phyloP scores from a whole-genome alignment of 129 eudicot genomes.

The Arctium minus region DNA sequence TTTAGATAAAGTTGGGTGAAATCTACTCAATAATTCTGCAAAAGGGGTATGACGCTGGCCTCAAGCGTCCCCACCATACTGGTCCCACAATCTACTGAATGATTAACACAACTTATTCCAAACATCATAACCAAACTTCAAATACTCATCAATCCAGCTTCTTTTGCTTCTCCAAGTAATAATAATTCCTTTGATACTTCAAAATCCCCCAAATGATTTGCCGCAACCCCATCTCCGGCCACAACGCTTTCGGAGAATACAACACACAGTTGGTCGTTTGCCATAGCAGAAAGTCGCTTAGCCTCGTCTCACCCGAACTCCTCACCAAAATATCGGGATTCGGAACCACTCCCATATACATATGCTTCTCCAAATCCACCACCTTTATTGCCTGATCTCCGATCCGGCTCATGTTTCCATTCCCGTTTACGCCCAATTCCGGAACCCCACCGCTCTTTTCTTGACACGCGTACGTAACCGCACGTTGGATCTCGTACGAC shows the following conservation, averaged over 20 bases:
- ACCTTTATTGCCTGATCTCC: background rate
- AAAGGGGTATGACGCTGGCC: background rate
- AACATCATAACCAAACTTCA: background rate
- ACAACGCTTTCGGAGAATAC: constrained; percentile 46
- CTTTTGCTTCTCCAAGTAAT: constrained; percentile 36
- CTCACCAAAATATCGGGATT: constrained; percentile 50
- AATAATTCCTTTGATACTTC: constrained; percentile 29
- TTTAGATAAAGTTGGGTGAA: background rate
- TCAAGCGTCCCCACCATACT: background rate
- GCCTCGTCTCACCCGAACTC: constrained; percentile 52
- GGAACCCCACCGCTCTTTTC: constrained; percentile 18
- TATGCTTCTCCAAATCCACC: constrained; percentile 36
- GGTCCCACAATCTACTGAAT: too few species aligned
- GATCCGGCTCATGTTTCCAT: constrained; percentile 2
- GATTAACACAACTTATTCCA: background rate
- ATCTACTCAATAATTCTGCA: background rate
- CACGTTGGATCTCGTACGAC: constrained; percentile 47
- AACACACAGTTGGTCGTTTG: constrained; percentile 36
- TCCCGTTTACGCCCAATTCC: background rate
- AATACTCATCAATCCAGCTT: background rate
- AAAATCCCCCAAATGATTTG: constrained; percentile 33
- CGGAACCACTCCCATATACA: constrained; percentile 42
- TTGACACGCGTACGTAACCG: constrained; percentile 36
- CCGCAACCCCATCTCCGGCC: constrained; percentile 63
- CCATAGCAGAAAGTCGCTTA: constrained; percentile 62